Evolutionary conservation across 306 rosid species (phyloP).

Genomic region (Quercus alba): DNA sequence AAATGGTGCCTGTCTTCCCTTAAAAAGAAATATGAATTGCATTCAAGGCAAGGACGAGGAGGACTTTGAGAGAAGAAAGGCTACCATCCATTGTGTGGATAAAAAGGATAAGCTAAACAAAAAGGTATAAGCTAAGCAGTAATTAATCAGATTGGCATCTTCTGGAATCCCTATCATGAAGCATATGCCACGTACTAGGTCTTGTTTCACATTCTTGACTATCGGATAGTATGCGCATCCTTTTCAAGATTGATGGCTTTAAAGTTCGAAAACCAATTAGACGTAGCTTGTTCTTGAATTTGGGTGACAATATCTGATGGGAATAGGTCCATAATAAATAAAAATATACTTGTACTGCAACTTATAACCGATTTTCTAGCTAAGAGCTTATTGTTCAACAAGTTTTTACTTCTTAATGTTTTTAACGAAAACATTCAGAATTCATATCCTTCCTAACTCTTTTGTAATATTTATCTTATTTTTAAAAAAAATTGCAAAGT

Average conservation of each 20-base stretch:
- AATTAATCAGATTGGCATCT: neutral
- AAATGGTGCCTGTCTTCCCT: neutral
- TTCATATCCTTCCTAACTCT: no score
- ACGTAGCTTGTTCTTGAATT: neutral
- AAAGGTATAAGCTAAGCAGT: no score
- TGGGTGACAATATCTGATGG: neutral
- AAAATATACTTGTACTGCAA: neutral
- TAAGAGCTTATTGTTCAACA: no score
- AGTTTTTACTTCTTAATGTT: accelerated
- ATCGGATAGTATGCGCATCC: neutral
- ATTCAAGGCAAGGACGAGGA: neutral
- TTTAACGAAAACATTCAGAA: accelerated
- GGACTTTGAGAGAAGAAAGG: neutral
- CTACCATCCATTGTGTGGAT: neutral
- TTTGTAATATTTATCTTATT: no score
- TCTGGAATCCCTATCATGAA: neutral
- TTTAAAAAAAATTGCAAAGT: no score
- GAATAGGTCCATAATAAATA: neutral
- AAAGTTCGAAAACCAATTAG: neutral
- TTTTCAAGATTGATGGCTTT: neutral
- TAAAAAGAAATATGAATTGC: neutral
- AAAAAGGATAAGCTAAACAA: neutral
- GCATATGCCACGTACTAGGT: constrained; percentile 13
- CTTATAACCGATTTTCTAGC: neutral
- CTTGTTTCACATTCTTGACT: neutral